Evolutionary conservation across 176 grass and related monocot genomes (phyloP), one percentile per base, ranked within the genome.

Genomic region (Themeda triandra): DNA sequence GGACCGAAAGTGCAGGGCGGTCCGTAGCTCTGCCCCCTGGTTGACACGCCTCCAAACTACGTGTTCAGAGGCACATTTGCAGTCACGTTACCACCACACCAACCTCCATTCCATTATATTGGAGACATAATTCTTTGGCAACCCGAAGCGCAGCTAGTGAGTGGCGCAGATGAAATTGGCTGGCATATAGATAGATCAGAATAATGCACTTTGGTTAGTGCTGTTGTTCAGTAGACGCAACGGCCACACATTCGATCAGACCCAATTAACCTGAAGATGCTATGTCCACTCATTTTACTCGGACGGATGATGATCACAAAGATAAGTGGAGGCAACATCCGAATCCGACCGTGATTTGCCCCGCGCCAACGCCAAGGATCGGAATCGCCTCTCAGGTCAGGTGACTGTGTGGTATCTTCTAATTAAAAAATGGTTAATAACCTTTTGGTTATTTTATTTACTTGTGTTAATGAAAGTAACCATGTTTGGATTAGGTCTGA

Each of bases 31-130:
- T 56, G 53, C 17, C 49, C 53, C 21, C 18, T 56, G 53, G 45
- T 42, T 65, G 65, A 53, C 10, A 51, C 46, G 24, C 66, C 23
- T 73, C 67, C 25, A 21, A 33, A 58, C 13, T 14, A 48, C 18
- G 28, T 68, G 21, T 10, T 29, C 2, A 21, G 73, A 15, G 32
- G 44, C 42, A 65, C 41, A 64, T 72, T 41, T 63, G 10, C 51
- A 63, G 30, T 68, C 71, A 76, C 63, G 63, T 77, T 40, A 76
- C 82, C 82, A 77, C 86, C 88, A 56, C 32, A 71, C 71, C 71
- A 85, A 80, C 53, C 70, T 70, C 35, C 71, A 23, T 25, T 65
- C 77, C 72, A 82, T 45, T 77, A 53, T 25, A 65, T 11, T 33
- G 24, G 77, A 70, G 78, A 31, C 72, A 53, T 51, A 51, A 66